Conservation (phyloP, 2,329 filamentous ascomycete species). For the Chrysosporium queenslandicum region DNA sequence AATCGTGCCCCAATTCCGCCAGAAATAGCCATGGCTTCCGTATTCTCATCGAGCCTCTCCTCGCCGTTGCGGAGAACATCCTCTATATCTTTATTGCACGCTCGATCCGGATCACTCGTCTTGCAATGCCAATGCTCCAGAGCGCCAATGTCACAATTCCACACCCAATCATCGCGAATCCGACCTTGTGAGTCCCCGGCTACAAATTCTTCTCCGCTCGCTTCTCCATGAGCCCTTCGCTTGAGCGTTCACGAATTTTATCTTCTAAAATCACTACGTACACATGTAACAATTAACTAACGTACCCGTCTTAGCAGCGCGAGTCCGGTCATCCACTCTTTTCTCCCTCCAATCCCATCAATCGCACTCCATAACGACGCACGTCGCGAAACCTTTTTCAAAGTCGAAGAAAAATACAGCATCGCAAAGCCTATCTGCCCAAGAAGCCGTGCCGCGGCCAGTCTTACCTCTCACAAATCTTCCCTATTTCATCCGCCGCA, state of each 20-base stretch:
- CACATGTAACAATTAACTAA: not conserved
- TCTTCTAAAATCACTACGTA: slow-evolving; percentile 2
- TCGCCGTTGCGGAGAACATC: slow-evolving; percentile 23
- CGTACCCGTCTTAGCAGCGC: not conserved
- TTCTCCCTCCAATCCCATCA: slow-evolving; percentile 11
- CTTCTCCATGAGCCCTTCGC: not conserved
- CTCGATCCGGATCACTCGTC: slow-evolving; percentile 3
- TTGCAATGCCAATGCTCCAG: slow-evolving; percentile 2
- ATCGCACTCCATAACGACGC: slow-evolving; percentile 15
- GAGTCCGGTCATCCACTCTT: slow-evolving; percentile 6
- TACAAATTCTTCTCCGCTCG: not conserved
- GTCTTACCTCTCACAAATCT: slow-evolving; percentile 35
- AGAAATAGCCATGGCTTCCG: slow-evolving; percentile 8
- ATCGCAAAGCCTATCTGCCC: slow-evolving; percentile 1
- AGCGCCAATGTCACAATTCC: slow-evolving; percentile 9
- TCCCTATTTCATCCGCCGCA: slow-evolving; percentile 64
- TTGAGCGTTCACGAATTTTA: not conserved
- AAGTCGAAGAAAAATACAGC: slow-evolving; percentile 11
- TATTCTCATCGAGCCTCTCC: slow-evolving; percentile 26
- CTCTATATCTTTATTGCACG: slow-evolving; percentile 15
- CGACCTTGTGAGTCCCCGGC: slow-evolving; percentile 9
- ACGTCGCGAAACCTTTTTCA: slow-evolving; percentile 15
- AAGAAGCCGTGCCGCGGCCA: slow-evolving; percentile 11
- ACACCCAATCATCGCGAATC: slow-evolving; percentile 6
- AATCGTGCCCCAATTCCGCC: not conserved